Evolutionary conservation across 2,329 filamentous ascomycete genomes (phyloP).

Genomic region (Diaporthe amygdali): DNA sequence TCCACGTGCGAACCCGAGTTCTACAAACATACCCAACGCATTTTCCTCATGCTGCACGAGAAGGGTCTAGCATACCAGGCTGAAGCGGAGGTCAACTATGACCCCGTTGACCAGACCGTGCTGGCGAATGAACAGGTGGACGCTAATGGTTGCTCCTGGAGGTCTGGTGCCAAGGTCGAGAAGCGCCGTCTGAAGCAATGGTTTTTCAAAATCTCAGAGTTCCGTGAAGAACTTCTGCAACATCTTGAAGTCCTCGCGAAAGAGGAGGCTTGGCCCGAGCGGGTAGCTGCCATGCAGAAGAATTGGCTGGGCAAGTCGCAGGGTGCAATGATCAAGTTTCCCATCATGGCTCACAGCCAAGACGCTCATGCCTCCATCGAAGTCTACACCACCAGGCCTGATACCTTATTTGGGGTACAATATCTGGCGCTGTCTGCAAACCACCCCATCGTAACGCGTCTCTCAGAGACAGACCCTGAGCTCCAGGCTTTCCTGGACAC

Average conservation of each 20-base stretch:
- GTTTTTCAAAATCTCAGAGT: slow-evolving; percentile 86
- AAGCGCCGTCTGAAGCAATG: slow-evolving; percentile 82
- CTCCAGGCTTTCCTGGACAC: slow-evolving; percentile 73
- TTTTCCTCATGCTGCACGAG: slow-evolving; percentile 80
- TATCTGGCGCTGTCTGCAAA: slow-evolving; percentile 79
- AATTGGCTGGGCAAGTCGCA: slow-evolving; percentile 87
- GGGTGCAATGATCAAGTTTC: slow-evolving; percentile 76
- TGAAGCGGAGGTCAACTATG: slow-evolving; percentile 87
- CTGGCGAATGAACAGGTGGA: slow-evolving; percentile 95
- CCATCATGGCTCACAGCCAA: slow-evolving; percentile 53
- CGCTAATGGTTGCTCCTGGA: slow-evolving; percentile 82
- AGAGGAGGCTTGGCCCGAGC: slow-evolving; percentile 77
- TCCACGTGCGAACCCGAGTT: slow-evolving; percentile 84
- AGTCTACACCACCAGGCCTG: slow-evolving; percentile 84
- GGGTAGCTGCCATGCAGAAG: slow-evolving; percentile 81
- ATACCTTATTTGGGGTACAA: slow-evolving; percentile 87
- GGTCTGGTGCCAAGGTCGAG: slow-evolving; percentile 84
- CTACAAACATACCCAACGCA: slow-evolving; percentile 87
- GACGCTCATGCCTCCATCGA: slow-evolving; percentile 58
- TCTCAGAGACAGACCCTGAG: slow-evolving; percentile 64
- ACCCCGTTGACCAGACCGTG: slow-evolving; percentile 87
- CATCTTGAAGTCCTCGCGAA: slow-evolving; percentile 71
- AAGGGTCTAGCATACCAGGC: slow-evolving; percentile 81
- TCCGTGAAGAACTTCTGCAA: slow-evolving; percentile 72
- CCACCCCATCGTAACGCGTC: slow-evolving; percentile 69